Evolutionary conservation across 129 eudicot species (phyloP), one percentile per base, ranked within the genome.

Genomic region (Oenanthe sinensis): DNA sequence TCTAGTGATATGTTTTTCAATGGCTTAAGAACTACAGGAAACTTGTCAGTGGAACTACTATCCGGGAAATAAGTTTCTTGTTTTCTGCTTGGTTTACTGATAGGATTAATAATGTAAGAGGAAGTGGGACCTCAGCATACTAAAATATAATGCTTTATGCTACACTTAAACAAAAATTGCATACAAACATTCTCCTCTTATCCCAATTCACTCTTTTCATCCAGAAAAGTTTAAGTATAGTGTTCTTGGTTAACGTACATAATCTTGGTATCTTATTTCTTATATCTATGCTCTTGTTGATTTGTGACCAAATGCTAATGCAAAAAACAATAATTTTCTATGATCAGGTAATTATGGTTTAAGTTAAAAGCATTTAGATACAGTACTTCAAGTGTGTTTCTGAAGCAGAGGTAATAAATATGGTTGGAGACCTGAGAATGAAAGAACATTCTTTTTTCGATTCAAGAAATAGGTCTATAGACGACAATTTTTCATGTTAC

Each of bases 301-400:
- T 28, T 8, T 50, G 63, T 50, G 9, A 36, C 10, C 22, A 43
- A 42, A 80, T 80, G 42, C 49, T 36, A 58, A 74, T 40, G 45
- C 30, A 9, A 44, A 10, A 17, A 22, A 40, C 16, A 13, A 6
- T 42, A 9, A 39, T 39, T 77, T 52, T 73, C 72, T 71, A 22
- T 62, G 48, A 72, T 73, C 76, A 86, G 90, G 86, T 71, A 81
- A 80, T 79, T 78, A 16, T 55, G 58, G 82, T 77, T 90, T 81
- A 68, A 83, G 77, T 82, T 87, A 77, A 78, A 85, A 82, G 81
- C 85, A 81, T 75, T 87, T 85, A 71, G 87, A 87, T 75, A 89
- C 33, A 60, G 68, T n/a, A n/a, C 84, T 77, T 86, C 85, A 65
- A 82, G 89, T 60, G 87, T 71, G 81, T 73, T 71, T 85, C 79